Base-by-base conservation (phyloP, 176 grass and related monocot species). In the Themeda triandra region DNA sequence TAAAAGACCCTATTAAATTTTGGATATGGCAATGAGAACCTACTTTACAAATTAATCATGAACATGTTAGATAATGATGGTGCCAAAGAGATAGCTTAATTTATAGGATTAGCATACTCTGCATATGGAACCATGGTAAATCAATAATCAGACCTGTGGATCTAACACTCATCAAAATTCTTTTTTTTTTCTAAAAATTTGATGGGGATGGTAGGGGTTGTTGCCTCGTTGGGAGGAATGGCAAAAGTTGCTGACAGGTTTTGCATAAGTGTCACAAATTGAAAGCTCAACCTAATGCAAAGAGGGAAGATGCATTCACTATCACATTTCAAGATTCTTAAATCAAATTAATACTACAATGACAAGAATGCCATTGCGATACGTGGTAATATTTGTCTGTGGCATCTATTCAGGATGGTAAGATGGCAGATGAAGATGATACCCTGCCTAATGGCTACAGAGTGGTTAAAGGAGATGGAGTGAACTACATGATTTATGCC, bases 341-440 rank as follows among this genome's bases (percentile, higher is more conserved):
- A 24, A 71, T 5, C 40, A n/a, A 77, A 65, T 10, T 8, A 72
- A 35, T 41, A 84, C 48, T n/a, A 62, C 58, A 29, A 33, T 71
- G 15, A 51, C 4, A 1, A 39, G 24, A 46, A 36, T 58, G 27
- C 3, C 28, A 75, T 73, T 48, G 33, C 12, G 0, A 11, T 24
- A 9, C 3, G 59, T 49, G 17, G 15, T 73, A 12, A 30, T 12
- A 17, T 21, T 65, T 49, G 54, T 41, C 25, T 73, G 33, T 68
- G 10, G 28, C 51, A 81, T 19, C 35, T 8, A 66, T 60, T 6
- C 83, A 94, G 89, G 89, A 94, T 75, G 60, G 46, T 28, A 91
- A 94, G 84, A 87, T 85, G 85, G 92, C 60, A 71, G 87, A 71
- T 40, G 72, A 82, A 59, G 87, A 94, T 79, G 92, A 94, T 66